Evolutionary conservation across 75 land plant genomes (phyloP).

Genomic region (Pinus taeda): DNA sequence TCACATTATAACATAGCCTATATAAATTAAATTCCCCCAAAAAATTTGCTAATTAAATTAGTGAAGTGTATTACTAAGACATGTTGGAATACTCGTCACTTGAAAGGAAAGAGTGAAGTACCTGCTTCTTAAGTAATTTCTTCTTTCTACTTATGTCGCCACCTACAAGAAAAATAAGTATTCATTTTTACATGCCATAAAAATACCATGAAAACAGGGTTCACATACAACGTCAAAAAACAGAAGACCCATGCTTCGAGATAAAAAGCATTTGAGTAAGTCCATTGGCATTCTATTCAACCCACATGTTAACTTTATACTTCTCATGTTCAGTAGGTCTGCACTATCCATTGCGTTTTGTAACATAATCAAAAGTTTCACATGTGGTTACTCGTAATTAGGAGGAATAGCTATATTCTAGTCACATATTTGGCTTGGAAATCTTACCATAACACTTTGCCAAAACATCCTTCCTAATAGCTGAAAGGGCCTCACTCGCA

Average conservation of each 20-base stretch:
- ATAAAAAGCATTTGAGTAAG: too few species aligned
- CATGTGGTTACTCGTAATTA: background rate
- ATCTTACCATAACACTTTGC: slow-evolving; percentile 92
- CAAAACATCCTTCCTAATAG: slow-evolving; percentile 91
- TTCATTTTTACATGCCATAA: background rate
- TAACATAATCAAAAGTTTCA: background rate
- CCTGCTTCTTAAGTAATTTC: slow-evolving; percentile 96
- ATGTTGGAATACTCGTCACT: background rate
- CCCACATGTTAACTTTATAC: background rate
- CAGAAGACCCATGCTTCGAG: too few species aligned
- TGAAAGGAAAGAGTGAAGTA: slow-evolving; percentile 9
- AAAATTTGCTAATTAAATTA: background rate
- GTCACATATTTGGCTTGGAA: slow-evolving; percentile 1
- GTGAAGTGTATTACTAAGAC: background rate
- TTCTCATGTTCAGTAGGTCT: background rate
- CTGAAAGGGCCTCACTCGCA: slow-evolving; percentile 89
- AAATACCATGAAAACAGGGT: background rate
- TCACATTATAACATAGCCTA: background rate
- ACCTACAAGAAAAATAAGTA: slow-evolving; percentile 40
- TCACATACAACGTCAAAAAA: background rate
- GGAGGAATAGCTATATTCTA: background rate
- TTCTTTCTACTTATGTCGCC: slow-evolving; percentile 95
- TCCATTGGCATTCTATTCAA: too few species aligned
- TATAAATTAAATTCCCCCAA: background rate
- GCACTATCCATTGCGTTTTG: too few species aligned